Percentiles rank a stretch among this genome's conserved stretches.
Evolutionary conservation across 1,139 yeast genomes (phyloP).

Genomic region (Sugiyamaella castrensis): DNA sequence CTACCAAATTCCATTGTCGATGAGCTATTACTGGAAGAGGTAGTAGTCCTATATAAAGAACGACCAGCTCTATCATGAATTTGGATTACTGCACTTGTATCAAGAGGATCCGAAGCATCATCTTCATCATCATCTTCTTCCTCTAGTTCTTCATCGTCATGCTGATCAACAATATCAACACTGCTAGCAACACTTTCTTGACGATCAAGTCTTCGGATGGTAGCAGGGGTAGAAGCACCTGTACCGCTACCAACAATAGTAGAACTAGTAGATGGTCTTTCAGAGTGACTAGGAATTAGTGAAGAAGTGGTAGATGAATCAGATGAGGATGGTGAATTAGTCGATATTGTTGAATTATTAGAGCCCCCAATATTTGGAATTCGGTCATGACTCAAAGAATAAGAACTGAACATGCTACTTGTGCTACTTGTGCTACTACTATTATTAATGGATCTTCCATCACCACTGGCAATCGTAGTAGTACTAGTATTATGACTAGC

Average conservation of each 20-base stretch:
- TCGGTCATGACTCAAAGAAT: background rate
- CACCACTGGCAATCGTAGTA: background rate
- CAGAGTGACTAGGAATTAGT: too few relatives aligned
- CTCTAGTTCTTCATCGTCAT: constrained; percentile 13
- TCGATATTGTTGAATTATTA: background rate
- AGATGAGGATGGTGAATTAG: background rate
- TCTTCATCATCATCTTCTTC: constrained; percentile 11
- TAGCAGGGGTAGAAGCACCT: background rate
- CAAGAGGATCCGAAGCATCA: constrained; percentile 9
- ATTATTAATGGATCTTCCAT: background rate
- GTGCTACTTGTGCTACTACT: background rate
- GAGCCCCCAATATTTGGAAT: constrained; percentile 6
- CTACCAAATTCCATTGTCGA: constrained; percentile 6
- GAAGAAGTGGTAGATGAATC: constrained; percentile 1
- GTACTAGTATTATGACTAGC: background rate
- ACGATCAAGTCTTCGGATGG: constrained; percentile 6
- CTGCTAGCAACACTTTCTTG: constrained; percentile 19
- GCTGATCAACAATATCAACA: constrained; percentile 23
- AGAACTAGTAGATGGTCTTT: background rate
- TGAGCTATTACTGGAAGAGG: constrained; percentile 5
- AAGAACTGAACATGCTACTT: background rate
- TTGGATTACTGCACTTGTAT: too few relatives aligned
- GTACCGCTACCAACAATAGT: background rate
- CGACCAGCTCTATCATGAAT: constrained; percentile 5
- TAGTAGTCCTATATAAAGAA: constrained; percentile 6